Conservation (phyloP, 2,329 filamentous ascomycete species). For the Fusarium piperis region DNA sequence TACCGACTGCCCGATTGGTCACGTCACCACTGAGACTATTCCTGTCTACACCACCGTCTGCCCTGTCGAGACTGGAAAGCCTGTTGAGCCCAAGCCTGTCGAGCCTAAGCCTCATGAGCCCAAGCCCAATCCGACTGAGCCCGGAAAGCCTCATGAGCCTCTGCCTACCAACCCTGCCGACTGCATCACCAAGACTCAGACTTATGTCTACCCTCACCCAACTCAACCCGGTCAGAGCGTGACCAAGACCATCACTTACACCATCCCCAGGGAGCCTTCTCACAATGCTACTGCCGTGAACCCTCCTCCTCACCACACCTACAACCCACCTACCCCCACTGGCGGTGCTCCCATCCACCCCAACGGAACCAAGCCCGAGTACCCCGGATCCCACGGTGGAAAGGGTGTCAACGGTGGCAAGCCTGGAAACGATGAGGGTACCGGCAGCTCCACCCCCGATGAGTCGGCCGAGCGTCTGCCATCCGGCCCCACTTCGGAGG, state of each 20-base stretch:
- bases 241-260: constrained; percentile 42
- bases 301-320: constrained; percentile 32
- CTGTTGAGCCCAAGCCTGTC: constrained; percentile 15
- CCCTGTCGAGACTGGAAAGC: constrained; percentile 26
- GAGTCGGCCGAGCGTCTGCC: constrained; percentile 21
- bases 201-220: constrained; percentile 40
- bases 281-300: constrained; percentile 31
- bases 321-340: constrained; percentile 28
- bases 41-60: constrained; percentile 36
- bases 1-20: constrained; percentile 31
- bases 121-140: constrained; percentile 20
- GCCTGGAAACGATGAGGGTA: not conserved
- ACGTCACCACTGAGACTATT: constrained; percentile 36
- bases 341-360: constrained; percentile 20
- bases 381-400: constrained; percentile 28
- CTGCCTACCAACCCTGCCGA: constrained; percentile 29
- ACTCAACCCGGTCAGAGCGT: constrained; percentile 35
- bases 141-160: constrained; percentile 31
- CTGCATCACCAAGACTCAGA: constrained; percentile 41
- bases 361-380: constrained; percentile 27
- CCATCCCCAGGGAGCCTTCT: constrained; percentile 27
- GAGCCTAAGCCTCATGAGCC: constrained; percentile 22
- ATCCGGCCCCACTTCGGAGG: constrained; percentile 19
- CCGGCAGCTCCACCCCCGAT: constrained; percentile 8
- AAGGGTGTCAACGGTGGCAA: constrained; percentile 8